phyloP scores from a whole-genome alignment of 352 stramenopile genomes.

The Blastocystis sp. region DNA sequence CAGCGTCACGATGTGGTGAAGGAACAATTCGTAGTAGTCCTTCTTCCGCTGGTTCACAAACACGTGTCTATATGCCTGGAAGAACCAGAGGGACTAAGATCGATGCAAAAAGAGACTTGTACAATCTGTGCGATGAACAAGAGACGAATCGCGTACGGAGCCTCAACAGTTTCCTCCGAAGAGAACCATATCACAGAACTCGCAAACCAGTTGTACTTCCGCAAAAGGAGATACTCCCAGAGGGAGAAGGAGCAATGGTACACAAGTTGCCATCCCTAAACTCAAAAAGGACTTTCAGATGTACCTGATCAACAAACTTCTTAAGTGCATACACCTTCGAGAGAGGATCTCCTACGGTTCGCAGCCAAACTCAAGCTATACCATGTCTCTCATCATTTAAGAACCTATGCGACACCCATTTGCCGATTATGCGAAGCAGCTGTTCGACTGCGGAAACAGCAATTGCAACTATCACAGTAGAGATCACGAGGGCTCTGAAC shows the following conservation, averaged over 20 bases:
- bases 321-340: conserved; percentile 46
- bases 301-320: conserved; percentile 52
- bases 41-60: conserved; percentile 57
- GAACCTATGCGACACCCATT: neutral
- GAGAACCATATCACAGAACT: neutral
- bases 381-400: conserved; percentile 17
- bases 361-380: neutral
- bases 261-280: conserved; percentile 41
- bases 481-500: conserved; percentile 6
- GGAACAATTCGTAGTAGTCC: conserved; percentile 51
- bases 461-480: neutral
- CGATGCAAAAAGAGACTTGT: neutral
- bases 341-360: conserved; percentile 38
- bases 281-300: neutral
- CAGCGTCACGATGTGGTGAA: conserved; percentile 51
- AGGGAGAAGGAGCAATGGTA: conserved; percentile 31
- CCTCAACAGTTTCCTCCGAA: neutral
- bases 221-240: conserved; percentile 31
- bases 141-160: neutral
- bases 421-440: neutral
- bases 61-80: conserved; percentile 35
- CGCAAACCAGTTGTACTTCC: conserved; percentile 48
- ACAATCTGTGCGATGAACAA: conserved; percentile 50
- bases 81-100: conserved; percentile 33
- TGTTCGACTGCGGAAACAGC: neutral